Base-by-base conservation (phyloP, 2,329 filamentous ascomycete species). In the Eurotiales sp. region DNA sequence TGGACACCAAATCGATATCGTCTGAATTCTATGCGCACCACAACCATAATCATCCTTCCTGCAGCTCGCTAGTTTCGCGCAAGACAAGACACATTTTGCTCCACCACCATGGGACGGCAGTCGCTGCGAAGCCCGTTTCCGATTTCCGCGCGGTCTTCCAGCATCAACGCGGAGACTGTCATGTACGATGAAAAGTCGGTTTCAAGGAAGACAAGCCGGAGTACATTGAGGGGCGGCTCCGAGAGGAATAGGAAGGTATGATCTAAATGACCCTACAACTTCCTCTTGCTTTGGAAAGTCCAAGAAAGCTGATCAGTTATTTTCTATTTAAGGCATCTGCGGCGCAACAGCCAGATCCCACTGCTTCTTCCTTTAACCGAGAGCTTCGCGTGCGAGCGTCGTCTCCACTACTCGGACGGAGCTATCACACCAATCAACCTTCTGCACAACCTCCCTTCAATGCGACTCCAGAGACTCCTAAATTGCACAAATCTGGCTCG, bases 351-450 rank as follows among this genome's bases (percentile, higher is more conserved):
- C 12, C 41, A 30, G 42, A 48, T 32, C 17, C 37, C 17, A n/a
- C n/a, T 30, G 19, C 34, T 15, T 39, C 42, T 10, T 37, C 46
- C 10, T 41, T 45, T 29, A 21, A 44, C 17, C 50, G 46, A 34
- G 47, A 56, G 30, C 43, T 56, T 15, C 55, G 55, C 2, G 55
- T 56, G 29, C 42, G 55, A 45, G 55, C 55, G 21, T 56, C 55
- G 7, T 56, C 55, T 11, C 55, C 55, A 10, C 43, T 56, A 23
- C 55, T 56, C 17, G 55, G 55, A 21, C 55, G 54, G n/a, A 55
- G 30, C 43, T 56, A 51, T 46, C 49, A 48, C 11, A 36, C 48
- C 15, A 30, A 46, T n/a, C 46, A 45, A 32, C 36, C 36, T 8
- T 44, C 49, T 12, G 36, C 29, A 37, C 36, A 36, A 36, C 22